A percentile compares a stretch with the other conserved stretches of the same genome.
Evolutionary conservation across 495 filamentous ascomycete species (phyloP).

Genomic region (Daldinia decipiens): DNA sequence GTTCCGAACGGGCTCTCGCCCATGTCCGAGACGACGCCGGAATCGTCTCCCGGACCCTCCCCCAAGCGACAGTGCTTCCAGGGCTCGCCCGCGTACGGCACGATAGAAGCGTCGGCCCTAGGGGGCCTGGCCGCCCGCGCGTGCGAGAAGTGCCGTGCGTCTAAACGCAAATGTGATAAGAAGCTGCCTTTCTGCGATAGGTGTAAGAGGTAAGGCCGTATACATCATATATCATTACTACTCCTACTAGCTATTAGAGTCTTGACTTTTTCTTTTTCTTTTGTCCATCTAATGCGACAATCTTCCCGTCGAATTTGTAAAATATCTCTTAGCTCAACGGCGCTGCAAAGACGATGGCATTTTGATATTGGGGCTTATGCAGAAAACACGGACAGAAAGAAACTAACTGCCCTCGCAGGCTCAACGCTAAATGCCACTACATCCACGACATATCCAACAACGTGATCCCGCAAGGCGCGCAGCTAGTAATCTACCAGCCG

Average conservation of each 20-base stretch:
- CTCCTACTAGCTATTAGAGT: background rate
- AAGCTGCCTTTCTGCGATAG: slow-evolving; percentile 48
- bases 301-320: too few relatives aligned
- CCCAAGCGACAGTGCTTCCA: slow-evolving; percentile 39
- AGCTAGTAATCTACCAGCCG: slow-evolving; percentile 46
- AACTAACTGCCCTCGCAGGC: slow-evolving; percentile 36
- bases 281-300: too few relatives aligned
- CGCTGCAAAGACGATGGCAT: background rate
- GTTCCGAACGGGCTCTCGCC: slow-evolving; percentile 36
- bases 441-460: slow-evolving; percentile 42
- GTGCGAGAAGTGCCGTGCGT: slow-evolving; percentile 50
- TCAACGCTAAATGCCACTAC: slow-evolving; percentile 49
- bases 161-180: slow-evolving; percentile 52
- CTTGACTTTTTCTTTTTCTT: background rate
- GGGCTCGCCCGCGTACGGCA: slow-evolving; percentile 20
- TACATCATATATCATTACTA: background rate
- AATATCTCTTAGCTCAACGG: background rate
- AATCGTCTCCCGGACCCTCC: slow-evolving; percentile 41
- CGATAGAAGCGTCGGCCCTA: slow-evolving; percentile 29
- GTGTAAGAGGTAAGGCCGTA: slow-evolving; percentile 43
- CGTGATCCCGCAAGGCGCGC: slow-evolving; percentile 21
- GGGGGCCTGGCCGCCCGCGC: slow-evolving; percentile 44
- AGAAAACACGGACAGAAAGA: background rate
- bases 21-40: slow-evolving; percentile 43
- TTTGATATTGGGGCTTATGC: background rate